Evolutionary conservation across 257 asterid species (phyloP).

Genomic region (Ilex aquifolium): DNA sequence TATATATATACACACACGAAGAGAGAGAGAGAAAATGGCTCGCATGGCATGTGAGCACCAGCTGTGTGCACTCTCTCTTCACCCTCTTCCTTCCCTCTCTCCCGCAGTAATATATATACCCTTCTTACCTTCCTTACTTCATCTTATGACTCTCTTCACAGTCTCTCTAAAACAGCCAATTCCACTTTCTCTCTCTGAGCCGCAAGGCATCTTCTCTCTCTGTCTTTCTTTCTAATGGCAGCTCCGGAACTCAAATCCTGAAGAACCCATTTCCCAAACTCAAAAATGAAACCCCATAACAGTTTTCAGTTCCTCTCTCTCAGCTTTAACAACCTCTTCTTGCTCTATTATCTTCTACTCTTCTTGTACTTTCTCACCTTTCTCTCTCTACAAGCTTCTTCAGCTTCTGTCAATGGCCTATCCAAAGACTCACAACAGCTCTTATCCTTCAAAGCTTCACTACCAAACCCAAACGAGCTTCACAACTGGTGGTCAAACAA

Average conservation of each 20-base stretch:
- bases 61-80: neutral
- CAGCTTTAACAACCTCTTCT: neutral
- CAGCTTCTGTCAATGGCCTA: constrained; percentile 19
- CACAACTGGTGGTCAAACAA: constrained; percentile 47
- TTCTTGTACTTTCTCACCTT: neutral
- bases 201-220: neutral
- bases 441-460: constrained; percentile 60
- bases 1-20: too few species aligned
- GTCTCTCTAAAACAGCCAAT: neutral
- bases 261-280: neutral
- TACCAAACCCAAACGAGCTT: constrained; percentile 41
- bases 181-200: neutral
- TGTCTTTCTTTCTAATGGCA: neutral
- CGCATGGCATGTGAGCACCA: neutral
- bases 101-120: neutral
- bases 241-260: neutral
- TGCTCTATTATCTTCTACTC: neutral
- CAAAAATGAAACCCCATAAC: neutral
- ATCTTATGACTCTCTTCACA: neutral
- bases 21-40: neutral
- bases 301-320: neutral
- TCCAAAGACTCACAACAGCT: constrained; percentile 47
- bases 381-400: constrained; percentile 6
- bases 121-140: neutral
- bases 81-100: neutral